Evolutionary conservation across 768 basidiomycete genomes (phyloP).

Genomic region (Piloderma croceum): DNA sequence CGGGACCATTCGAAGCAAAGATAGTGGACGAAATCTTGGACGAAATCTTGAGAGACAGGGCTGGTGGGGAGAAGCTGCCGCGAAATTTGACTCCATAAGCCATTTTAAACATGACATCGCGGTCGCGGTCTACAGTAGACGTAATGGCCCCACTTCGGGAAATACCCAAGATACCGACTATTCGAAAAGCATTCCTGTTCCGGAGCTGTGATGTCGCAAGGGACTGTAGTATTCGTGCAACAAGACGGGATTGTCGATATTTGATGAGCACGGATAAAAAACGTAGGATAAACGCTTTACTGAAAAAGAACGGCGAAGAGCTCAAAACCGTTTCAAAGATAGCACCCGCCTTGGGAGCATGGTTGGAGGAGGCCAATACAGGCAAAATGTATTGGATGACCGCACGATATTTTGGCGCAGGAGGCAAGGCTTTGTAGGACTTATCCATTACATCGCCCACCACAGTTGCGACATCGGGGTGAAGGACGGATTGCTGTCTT

Average conservation of each 20-base stretch:
- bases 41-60: slow-evolving; percentile 16
- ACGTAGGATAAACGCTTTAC: slow-evolving; percentile 31
- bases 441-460: slow-evolving; percentile 31
- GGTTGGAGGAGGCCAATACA: slow-evolving; percentile 33
- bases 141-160: slow-evolving; percentile 25
- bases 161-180: slow-evolving; percentile 26
- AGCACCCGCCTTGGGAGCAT: slow-evolving; percentile 30
- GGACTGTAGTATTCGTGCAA: slow-evolving; percentile 26
- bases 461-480: slow-evolving; percentile 23
- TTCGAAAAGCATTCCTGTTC: slow-evolving; percentile 24
- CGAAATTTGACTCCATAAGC: slow-evolving; percentile 22
- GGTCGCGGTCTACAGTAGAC: background rate
- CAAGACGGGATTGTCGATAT: slow-evolving; percentile 33
- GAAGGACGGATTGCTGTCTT: slow-evolving; percentile 26
- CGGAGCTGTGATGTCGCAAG: slow-evolving; percentile 14
- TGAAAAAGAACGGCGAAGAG: slow-evolving; percentile 35
- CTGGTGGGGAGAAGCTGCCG: slow-evolving; percentile 11
- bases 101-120: slow-evolving; percentile 21
- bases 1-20: no score
- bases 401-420: slow-evolving; percentile 36
- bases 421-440: slow-evolving; percentile 31
- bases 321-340: slow-evolving; percentile 36
- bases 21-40: slow-evolving; percentile 14
- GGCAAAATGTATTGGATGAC: slow-evolving; percentile 41
- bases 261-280: slow-evolving; percentile 31